Percentiles rank a stretch among this genome's conserved stretches.
These are phyloP conservation scores for Aspergillus taichungensis DNA, from an alignment of 495 filamentous ascomycete species.

Conservation along the genomic window DNA sequence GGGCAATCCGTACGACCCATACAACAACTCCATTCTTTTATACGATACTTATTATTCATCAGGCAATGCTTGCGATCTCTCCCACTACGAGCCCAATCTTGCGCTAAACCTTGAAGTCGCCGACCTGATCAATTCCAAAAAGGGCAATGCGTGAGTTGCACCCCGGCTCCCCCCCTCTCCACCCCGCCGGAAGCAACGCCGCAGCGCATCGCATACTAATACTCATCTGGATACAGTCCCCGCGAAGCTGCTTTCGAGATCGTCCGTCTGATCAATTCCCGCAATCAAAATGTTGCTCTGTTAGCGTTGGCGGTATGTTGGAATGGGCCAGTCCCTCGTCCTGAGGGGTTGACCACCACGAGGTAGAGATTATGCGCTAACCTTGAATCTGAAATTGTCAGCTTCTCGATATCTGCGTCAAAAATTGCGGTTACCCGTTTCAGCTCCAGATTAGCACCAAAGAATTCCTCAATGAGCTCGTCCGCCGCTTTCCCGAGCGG, in stretches of 20 bases:
- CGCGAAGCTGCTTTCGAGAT: conserved; percentile 93
- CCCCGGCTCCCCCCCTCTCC: not conserved
- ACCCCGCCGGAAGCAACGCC: not conserved
- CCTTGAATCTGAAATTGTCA: conserved; percentile 24
- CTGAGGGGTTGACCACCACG: too few relatives aligned
- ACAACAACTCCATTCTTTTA: too few relatives aligned
- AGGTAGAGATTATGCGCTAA: too few relatives aligned
- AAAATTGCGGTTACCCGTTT: conserved; percentile 99
- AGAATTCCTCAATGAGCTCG: conserved; percentile 97
- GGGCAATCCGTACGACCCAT: conserved; percentile 66
- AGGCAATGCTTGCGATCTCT: conserved; percentile 89
- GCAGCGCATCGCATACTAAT: conserved; percentile 11
- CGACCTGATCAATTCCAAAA: conserved; percentile 95
- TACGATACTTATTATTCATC: not conserved
- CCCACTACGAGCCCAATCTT: conserved; percentile 95
- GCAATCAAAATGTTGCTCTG: conserved; percentile 89
- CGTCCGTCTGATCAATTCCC: conserved; percentile 89
- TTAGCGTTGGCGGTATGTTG: conserved; percentile 63
- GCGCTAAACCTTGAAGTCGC: conserved; percentile 94
- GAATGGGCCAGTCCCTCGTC: not conserved
- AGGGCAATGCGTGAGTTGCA: conserved; percentile 71
- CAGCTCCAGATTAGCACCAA: conserved; percentile 98
- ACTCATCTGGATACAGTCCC: conserved; percentile 40
- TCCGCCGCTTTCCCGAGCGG: conserved; percentile 89
- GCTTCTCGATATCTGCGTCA: conserved; percentile 97